phyloP scores from a whole-genome alignment of 768 basidiomycete genomes.

The Mycena rebaudengoi region DNA sequence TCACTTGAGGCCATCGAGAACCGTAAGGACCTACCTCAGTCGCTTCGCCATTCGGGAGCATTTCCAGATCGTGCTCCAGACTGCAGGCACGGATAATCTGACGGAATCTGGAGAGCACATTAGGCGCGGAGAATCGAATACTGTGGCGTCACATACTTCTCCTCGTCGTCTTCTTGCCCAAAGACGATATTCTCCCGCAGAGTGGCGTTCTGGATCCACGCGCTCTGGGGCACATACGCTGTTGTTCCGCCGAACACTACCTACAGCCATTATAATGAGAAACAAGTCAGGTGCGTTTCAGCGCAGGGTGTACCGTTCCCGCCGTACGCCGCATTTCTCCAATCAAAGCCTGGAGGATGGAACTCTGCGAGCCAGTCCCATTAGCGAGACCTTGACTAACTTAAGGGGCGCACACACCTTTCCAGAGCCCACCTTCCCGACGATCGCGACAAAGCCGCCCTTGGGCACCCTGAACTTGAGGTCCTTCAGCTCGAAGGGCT shows the following conservation, averaged over 20 bases:
- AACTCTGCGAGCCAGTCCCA: conserved; percentile 51
- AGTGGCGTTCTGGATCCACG: conserved; percentile 76
- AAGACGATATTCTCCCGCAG: conserved; percentile 80
- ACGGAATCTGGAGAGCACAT: conserved; percentile 52
- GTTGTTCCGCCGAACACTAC: conserved; percentile 62
- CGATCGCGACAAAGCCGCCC: conserved; percentile 74
- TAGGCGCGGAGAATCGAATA: neutral
- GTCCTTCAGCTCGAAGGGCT: conserved; percentile 59
- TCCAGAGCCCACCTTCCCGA: conserved; percentile 80
- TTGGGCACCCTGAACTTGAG: conserved; percentile 55
- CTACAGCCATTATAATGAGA: conserved; percentile 33
- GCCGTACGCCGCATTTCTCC: conserved; percentile 72
- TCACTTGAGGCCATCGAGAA: neutral
- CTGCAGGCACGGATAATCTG: conserved; percentile 71
- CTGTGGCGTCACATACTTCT: conserved; percentile 43
- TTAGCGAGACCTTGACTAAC: neutral
- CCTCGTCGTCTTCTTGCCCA: conserved; percentile 69
- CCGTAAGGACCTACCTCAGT: conserved; percentile 53
- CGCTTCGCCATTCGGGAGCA: conserved; percentile 72
- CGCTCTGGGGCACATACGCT: conserved; percentile 66
- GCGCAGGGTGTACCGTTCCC: conserved; percentile 54
- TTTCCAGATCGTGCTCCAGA: conserved; percentile 73
- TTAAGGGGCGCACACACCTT: conserved; percentile 52
- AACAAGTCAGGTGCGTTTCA: neutral
- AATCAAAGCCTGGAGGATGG: conserved; percentile 62